A percentile compares a stretch with the other conserved stretches of the same genome.
phyloP scores from a whole-genome alignment of 768 basidiomycete genomes.

The Russula sp. region DNA sequence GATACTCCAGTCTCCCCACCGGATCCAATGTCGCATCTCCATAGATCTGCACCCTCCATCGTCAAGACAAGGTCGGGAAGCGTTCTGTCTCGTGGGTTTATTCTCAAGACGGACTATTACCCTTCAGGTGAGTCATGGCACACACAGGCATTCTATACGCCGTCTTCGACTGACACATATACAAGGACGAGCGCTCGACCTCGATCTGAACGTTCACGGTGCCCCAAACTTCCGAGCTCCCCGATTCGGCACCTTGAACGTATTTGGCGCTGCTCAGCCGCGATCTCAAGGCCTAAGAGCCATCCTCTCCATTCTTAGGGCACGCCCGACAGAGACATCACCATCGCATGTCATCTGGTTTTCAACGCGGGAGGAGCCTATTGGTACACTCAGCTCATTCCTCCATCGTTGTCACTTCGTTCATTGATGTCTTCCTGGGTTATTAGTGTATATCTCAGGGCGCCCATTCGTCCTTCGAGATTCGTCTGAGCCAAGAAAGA shows the following conservation, averaged over 20 bases:
- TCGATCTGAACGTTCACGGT: conserved; percentile 88
- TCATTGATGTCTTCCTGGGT: conserved; percentile 15
- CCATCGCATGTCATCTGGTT: conserved; percentile 89
- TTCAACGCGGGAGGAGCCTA: conserved; percentile 93
- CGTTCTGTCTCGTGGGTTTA: conserved; percentile 82
- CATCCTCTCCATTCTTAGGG: conserved; percentile 78
- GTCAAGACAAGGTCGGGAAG: conserved; percentile 81
- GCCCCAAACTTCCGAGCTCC: conserved; percentile 94
- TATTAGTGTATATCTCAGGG: conserved; percentile 76
- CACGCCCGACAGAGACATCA: conserved; percentile 55
- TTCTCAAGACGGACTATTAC: conserved; percentile 91
- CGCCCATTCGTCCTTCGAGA: conserved; percentile 92
- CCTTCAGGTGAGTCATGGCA: conserved; percentile 47
- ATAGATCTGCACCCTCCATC: conserved; percentile 62
- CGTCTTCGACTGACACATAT: conserved; percentile 1
- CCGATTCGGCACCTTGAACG: conserved; percentile 71
- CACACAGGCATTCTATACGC: not conserved
- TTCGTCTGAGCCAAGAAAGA: conserved; percentile 73
- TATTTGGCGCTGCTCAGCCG: conserved; percentile 95
- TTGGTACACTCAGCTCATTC: conserved; percentile 46
- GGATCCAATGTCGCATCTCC: conserved; percentile 58
- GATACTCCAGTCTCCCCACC: conserved; percentile 31
- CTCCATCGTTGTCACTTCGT: not conserved
- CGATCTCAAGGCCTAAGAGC: conserved; percentile 87
- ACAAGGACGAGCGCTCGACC: conserved; percentile 82